These are phyloP conservation scores for Yarrowia keelungensis DNA, from an alignment of 805 yeast species.

Conservation along the genomic window DNA sequence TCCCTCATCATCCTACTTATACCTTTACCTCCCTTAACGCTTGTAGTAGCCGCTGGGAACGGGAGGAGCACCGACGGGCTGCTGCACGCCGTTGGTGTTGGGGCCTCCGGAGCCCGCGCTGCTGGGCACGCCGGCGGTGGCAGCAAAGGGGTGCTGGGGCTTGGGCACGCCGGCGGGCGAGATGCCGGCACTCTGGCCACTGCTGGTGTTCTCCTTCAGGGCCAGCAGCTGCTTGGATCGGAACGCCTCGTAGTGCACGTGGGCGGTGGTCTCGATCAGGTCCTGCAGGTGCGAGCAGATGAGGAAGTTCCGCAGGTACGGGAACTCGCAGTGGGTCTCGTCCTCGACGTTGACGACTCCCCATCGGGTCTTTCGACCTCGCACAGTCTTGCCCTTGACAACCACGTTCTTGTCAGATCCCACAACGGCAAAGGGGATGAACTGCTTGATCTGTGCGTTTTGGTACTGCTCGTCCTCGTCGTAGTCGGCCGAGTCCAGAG, in stretches of 20 bases:
- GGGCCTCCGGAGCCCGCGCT: constrained; percentile 29
- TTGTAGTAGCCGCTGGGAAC: constrained; percentile 36
- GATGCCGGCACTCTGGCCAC: constrained; percentile 26
- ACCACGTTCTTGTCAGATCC: constrained; percentile 85
- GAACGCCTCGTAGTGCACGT: constrained; percentile 88
- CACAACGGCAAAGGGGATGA: constrained; percentile 89
- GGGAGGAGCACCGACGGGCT: constrained; percentile 33
- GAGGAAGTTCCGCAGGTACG: constrained; percentile 89
- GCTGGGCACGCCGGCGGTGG: constrained; percentile 24
- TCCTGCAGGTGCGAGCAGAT: constrained; percentile 96
- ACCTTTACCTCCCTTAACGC: constrained; percentile 3
- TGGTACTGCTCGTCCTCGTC: constrained; percentile 51
- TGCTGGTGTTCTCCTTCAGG: constrained; percentile 73
- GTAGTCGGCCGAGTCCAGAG: constrained; percentile 63
- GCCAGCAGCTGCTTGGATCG: constrained; percentile 94
- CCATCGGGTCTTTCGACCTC: constrained; percentile 94
- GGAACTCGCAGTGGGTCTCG: constrained; percentile 94
- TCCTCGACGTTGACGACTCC: constrained; percentile 93
- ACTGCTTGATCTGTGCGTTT: constrained; percentile 48
- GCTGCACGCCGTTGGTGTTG: not conserved
- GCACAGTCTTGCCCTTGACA: constrained; percentile 77
- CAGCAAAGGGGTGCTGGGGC: constrained; percentile 22
- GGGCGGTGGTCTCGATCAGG: constrained; percentile 88
- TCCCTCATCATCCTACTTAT: not conserved
- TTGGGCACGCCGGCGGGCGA: constrained; percentile 24